A percentile compares a stretch with the other conserved stretches of the same genome.
phyloP scores from a whole-genome alignment of 495 filamentous ascomycete genomes.

The Gamarada debralockiae region DNA sequence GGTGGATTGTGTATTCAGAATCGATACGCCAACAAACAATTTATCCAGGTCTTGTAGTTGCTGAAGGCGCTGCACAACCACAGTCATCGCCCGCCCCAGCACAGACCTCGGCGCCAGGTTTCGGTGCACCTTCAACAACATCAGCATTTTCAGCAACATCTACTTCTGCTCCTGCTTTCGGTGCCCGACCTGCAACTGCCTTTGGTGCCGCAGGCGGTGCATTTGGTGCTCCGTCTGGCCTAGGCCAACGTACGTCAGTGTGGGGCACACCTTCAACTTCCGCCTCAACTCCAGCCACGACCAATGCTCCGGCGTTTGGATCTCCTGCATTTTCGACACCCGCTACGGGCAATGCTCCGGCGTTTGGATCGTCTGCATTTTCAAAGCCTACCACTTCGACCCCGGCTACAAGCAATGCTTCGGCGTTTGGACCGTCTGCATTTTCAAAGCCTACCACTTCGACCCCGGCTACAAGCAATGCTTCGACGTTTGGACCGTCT shows the following conservation, averaged over 20 bases:
- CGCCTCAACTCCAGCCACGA: constrained; percentile 14
- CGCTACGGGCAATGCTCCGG: constrained; percentile 44
- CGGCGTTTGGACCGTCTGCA: constrained; percentile 52
- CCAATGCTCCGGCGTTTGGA: constrained; percentile 27
- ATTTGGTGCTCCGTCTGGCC: constrained; percentile 37
- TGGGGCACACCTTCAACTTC: constrained; percentile 21
- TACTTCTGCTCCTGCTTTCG: background rate
- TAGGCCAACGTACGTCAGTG: constrained; percentile 28
- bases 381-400: constrained; percentile 26
- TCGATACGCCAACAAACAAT: constrained; percentile 68
- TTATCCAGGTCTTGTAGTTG: constrained; percentile 64
- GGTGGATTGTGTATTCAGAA: constrained; percentile 90
- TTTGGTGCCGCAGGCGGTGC: constrained; percentile 18
- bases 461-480: constrained; percentile 26
- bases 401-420: too few species aligned
- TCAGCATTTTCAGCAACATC: constrained; percentile 23
- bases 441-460: constrained; percentile 29
- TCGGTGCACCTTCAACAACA: constrained; percentile 25
- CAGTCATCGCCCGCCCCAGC: constrained; percentile 30
- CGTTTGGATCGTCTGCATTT: constrained; percentile 33
- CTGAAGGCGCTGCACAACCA: constrained; percentile 30
- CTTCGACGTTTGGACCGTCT: constrained; percentile 46
- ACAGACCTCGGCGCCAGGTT: constrained; percentile 25
- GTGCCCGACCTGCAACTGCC: constrained; percentile 11
- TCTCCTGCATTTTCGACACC: constrained; percentile 25